phyloP scores from a whole-genome alignment of 106 monocot genomes.

The Acanthochlamys bracteata region DNA sequence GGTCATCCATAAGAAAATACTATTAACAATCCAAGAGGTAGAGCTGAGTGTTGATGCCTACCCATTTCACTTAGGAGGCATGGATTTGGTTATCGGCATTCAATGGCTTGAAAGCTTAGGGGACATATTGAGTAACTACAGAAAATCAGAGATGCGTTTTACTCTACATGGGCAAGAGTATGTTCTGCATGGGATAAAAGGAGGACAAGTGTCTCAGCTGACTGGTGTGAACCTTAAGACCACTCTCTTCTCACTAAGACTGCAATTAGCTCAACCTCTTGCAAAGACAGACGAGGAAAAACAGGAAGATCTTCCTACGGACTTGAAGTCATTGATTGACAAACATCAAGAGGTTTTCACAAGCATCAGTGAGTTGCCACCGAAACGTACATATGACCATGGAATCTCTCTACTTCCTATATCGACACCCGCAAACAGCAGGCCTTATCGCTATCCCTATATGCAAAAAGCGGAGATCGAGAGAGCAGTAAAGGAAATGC shows the following conservation, averaged over 20 bases:
- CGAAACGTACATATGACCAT: background rate
- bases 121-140: background rate
- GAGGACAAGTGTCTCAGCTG: no score
- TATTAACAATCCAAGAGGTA: background rate
- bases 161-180: no score
- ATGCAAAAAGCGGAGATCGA: slow-evolving; percentile 4
- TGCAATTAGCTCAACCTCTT: no score
- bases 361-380: background rate
- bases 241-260: no score
- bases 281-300: no score
- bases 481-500: background rate
- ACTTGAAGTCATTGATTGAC: background rate
- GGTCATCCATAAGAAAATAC: background rate
- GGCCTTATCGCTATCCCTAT: background rate
- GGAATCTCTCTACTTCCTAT: background rate
- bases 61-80: background rate
- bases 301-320: background rate
- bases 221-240: no score
- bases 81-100: background rate
- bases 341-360: background rate
- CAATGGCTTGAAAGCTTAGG: background rate
- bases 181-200: no score
- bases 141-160: background rate
- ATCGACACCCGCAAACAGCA: background rate
- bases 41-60: background rate